These are phyloP conservation scores for Sugiyamaella neomexicana DNA, from an alignment of 1,139 yeast species.

Conservation along the genomic window DNA sequence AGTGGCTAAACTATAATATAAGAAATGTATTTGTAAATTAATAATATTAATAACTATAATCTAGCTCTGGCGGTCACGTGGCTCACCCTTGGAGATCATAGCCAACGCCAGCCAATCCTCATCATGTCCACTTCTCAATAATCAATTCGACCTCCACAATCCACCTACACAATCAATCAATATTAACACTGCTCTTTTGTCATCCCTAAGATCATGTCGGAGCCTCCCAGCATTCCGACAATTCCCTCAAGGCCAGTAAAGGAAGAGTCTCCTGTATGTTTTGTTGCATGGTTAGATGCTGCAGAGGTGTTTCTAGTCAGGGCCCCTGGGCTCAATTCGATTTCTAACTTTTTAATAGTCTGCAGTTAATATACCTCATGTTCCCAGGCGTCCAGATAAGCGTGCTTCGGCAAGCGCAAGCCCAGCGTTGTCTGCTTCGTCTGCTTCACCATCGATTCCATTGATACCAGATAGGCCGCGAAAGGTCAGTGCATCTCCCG, in stretches of 20 bases:
- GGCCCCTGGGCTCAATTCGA: background rate
- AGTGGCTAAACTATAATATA: conserved; percentile 11
- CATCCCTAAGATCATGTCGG: conserved; percentile 4
- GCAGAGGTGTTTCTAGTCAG: background rate
- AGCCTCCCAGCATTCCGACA: conserved; percentile 15
- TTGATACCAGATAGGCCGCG: conserved; percentile 16
- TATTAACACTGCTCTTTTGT: background rate
- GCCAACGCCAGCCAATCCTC: too few species aligned
- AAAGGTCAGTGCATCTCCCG: conserved; percentile 8
- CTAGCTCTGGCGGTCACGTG: background rate
- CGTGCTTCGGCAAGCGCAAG: conserved; percentile 4
- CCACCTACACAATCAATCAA: background rate
- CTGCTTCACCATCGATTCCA: conserved; percentile 8
- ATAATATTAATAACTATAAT: background rate
- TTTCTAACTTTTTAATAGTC: conserved; percentile 8
- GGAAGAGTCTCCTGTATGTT: conserved; percentile 13
- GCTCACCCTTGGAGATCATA: too few species aligned
- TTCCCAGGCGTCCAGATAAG: conserved; percentile 5
- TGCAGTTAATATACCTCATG: conserved; percentile 1
- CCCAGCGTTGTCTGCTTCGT: conserved; percentile 16
- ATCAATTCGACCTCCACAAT: too few species aligned
- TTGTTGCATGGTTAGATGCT: background rate
- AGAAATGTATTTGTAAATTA: background rate
- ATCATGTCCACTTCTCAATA: too few species aligned
- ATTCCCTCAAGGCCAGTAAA: conserved; percentile 18